Percentiles rank a stretch among this genome's conserved stretches.
These are phyloP conservation scores for Cymbidium sinense DNA, from an alignment of 106 monocot genomes.

Conservation along the genomic window DNA sequence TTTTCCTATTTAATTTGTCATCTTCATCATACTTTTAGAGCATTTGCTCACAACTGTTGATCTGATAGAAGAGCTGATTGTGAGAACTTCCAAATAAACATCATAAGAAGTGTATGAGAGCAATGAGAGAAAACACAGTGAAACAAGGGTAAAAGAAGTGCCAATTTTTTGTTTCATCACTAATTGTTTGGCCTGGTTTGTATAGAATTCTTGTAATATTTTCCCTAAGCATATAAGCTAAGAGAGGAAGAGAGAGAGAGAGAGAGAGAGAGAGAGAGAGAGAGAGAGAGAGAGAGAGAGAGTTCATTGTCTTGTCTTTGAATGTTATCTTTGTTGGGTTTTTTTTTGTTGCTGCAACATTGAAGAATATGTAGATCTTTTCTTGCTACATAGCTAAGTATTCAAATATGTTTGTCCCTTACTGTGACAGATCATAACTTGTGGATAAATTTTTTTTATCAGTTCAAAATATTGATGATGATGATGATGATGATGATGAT, in stretches of 20 bases:
- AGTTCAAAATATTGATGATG: no score
- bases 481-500: no score
- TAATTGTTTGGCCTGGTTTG: constrained; percentile 1
- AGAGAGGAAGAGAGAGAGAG: constrained; percentile 2
- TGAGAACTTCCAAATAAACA: background rate
- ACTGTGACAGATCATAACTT: no score
- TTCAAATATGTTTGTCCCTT: background rate
- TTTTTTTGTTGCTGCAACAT: background rate
- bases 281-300: background rate
- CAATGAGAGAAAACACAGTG: background rate
- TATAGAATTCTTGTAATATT: background rate
- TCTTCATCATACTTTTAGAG: background rate
- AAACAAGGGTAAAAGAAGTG: no score
- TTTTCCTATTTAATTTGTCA: background rate
- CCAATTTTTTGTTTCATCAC: no score
- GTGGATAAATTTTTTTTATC: no score
- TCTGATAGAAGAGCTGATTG: background rate
- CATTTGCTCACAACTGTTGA: background rate
- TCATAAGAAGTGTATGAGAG: background rate
- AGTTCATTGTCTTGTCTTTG: background rate
- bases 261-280: constrained; percentile 1
- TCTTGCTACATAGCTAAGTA: background rate
- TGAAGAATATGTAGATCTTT: background rate
- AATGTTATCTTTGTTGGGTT: background rate
- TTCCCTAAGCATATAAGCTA: background rate